These are phyloP conservation scores for Hirschioporus abietinus DNA, from an alignment of 768 basidiomycete genomes.

Conservation along the genomic window DNA sequence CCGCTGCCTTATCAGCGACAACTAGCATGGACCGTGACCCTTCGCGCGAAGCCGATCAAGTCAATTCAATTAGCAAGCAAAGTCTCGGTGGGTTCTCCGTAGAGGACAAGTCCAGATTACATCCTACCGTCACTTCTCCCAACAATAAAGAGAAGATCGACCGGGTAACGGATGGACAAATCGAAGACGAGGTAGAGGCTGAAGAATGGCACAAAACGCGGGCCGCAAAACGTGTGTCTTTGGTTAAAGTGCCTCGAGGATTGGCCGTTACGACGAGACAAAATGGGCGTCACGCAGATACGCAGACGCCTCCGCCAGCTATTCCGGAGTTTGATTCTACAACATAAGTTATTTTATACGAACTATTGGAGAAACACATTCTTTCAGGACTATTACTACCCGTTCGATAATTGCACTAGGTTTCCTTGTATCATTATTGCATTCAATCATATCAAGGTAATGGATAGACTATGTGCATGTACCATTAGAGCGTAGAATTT, in stretches of 20 bases:
- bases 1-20: neutral
- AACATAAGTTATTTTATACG: neutral
- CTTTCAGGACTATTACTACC: neutral
- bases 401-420: neutral
- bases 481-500: neutral
- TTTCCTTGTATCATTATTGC: neutral
- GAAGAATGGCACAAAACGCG: constrained; percentile 86
- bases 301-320: neutral
- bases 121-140: neutral
- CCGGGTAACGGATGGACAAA: neutral
- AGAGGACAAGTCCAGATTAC: neutral
- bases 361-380: neutral
- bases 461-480: neutral
- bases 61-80: neutral
- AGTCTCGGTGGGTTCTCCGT: neutral
- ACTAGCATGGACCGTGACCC: neutral
- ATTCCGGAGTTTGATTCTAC: neutral
- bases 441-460: neutral
- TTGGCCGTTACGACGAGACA: constrained; percentile 13
- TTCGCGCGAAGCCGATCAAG: neutral
- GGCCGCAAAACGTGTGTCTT: constrained; percentile 78
- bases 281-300: neutral
- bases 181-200: constrained; percentile 54
- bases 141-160: neutral
- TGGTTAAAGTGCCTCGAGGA: constrained; percentile 66